Percentiles rank a stretch among this genome's conserved stretches.
Conservation (phyloP, 257 asterid genomes). For the Solanum rostratum region DNA sequence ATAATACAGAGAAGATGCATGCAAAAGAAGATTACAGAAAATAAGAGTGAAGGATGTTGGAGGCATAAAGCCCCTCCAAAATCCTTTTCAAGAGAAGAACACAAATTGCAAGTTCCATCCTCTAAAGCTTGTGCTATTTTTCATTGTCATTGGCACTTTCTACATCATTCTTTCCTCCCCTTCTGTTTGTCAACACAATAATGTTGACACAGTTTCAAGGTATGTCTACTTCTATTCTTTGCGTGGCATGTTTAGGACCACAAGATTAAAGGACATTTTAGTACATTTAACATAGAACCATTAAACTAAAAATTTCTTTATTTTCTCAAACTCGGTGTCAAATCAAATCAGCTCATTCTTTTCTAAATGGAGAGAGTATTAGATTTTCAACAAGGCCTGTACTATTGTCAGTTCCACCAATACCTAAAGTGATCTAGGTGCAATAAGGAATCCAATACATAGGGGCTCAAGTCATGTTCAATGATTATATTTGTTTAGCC, state of each 20-base stretch:
- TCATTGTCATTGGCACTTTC: slow-evolving; percentile 31
- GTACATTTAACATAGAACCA: too few species aligned
- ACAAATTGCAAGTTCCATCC: slow-evolving; percentile 38
- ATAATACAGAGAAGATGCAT: slow-evolving; percentile 20
- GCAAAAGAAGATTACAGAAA: slow-evolving; percentile 24
- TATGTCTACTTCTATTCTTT: slow-evolving; percentile 2
- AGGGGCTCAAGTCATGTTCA: too few species aligned
- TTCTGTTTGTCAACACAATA: slow-evolving; percentile 29
- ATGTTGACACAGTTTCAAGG: slow-evolving; percentile 27
- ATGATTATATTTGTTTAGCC: too few species aligned
- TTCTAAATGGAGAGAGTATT: too few species aligned
- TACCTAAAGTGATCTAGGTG: not conserved
- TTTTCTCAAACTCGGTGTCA: too few species aligned
- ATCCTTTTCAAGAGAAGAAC: slow-evolving; percentile 27
- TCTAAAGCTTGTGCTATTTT: slow-evolving; percentile 32
- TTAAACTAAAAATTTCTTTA: too few species aligned
- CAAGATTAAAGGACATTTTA: too few species aligned
- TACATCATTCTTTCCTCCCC: slow-evolving; percentile 38
- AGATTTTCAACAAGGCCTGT: not conserved
- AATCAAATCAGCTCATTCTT: too few species aligned
- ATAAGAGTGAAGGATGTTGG: slow-evolving; percentile 34
- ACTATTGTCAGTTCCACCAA: not conserved
- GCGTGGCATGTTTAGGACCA: too few species aligned
- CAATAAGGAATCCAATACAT: too few species aligned
- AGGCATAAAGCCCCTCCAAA: slow-evolving; percentile 26